Conservation (phyloP, 179 eudicot species). For the Monotropa hypopitys region DNA sequence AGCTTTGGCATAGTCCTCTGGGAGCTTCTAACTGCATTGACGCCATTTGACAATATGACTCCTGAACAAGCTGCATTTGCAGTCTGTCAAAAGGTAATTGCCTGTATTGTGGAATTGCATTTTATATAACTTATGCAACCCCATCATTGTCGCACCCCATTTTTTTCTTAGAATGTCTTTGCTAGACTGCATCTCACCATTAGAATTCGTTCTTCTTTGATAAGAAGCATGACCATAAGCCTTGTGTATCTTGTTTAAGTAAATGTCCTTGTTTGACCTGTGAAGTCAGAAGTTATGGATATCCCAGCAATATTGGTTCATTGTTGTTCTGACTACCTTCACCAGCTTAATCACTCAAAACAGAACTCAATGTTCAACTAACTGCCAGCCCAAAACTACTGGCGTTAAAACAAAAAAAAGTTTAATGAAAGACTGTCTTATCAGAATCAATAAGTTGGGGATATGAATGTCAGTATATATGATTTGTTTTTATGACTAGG, state of each 20-base stretch:
- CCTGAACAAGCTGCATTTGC: conserved; percentile 99
- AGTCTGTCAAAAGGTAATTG: conserved; percentile 85
- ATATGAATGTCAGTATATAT: not conserved
- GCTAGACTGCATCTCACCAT: not conserved
- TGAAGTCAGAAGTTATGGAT: not conserved
- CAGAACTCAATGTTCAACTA: not conserved
- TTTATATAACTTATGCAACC: not conserved
- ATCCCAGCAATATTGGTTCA: not conserved
- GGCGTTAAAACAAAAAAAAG: not conserved
- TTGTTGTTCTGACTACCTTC: not conserved
- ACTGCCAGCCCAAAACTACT: not conserved
- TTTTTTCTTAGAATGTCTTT: not conserved
- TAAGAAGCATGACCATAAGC: not conserved
- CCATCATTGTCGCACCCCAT: not conserved
- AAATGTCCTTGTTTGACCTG: not conserved
- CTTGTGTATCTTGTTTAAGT: not conserved
- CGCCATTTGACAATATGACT: conserved; percentile 86
- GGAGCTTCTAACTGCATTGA: conserved; percentile 89
- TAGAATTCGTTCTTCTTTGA: not conserved
- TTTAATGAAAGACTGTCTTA: not conserved
- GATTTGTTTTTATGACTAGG: not conserved
- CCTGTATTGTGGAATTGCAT: not conserved
- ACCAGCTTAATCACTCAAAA: not conserved
- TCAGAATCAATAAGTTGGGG: not conserved
- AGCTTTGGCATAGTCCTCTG: conserved; percentile 92